Evolutionary conservation across 2,329 filamentous ascomycete species (phyloP).

Genomic region (Cytospora mali): DNA sequence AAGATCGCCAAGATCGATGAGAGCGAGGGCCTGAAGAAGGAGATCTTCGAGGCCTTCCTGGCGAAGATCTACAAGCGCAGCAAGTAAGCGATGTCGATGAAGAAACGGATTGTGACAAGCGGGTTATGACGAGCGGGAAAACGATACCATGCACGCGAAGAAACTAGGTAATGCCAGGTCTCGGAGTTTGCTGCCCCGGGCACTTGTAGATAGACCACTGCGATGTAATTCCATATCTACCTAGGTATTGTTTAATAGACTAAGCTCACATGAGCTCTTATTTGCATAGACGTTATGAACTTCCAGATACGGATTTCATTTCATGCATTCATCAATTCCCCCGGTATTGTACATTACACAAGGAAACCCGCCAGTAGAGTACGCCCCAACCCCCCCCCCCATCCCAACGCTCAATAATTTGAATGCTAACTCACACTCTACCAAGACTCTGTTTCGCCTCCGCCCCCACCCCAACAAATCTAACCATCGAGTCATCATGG

Average conservation of each 20-base stretch:
- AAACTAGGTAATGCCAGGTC: neutral
- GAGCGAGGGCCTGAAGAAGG: conserved; percentile 84
- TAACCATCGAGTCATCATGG: neutral
- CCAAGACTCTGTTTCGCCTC: neutral
- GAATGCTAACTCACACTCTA: conserved; percentile 7
- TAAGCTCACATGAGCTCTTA: neutral
- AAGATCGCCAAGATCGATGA: conserved; percentile 84
- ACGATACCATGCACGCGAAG: conserved; percentile 21
- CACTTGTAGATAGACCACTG: neutral
- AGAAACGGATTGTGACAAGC: neutral
- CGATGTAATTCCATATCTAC: neutral
- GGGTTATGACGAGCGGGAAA: neutral
- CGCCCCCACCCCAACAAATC: neutral
- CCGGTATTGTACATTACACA: conserved; percentile 19
- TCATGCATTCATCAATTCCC: conserved; percentile 11
- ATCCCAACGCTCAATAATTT: conserved; percentile 8
- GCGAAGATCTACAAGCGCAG: conserved; percentile 97
- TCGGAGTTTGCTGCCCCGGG: neutral
- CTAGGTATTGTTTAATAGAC: neutral
- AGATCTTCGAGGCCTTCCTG: conserved; percentile 86
- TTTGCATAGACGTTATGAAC: neutral
- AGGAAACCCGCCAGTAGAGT: neutral
- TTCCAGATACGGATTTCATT: too few species aligned
- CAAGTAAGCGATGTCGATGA: conserved; percentile 63
- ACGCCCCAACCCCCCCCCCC: too few species aligned